Base-by-base conservation (phyloP, 768 basidiomycete species). In the Psilocybe cubensis region DNA sequence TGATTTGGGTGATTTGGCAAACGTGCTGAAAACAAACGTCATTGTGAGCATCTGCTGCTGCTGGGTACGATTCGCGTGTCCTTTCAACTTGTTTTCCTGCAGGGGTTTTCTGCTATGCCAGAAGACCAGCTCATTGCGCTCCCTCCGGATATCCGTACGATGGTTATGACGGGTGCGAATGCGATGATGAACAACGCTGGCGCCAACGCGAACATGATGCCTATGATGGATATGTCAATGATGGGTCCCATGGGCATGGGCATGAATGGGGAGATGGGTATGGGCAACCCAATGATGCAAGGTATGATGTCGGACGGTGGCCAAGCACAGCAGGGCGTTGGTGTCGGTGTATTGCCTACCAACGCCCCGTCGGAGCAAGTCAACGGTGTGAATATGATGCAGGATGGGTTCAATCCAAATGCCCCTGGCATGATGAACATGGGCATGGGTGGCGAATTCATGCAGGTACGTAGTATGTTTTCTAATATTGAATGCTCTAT, bases 121-220 rank as follows among this genome's bases (percentile, higher is more conserved):
- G 93, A 94, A 71, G 91, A 91, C 52, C 91, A 90, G 68, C 79
- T 92, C 38, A 78, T 85, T 25, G 85, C 84, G 29, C 81, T 95
- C 35, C 92, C 91, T 8, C 85, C 88, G 1, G 92, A 94, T 57
- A 79, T 93, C 55, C 87, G 91, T 35, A 86, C 88, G 58, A 93
- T 93, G 89, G 89, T 93, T 52, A 90, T 94, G 85, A 88, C 90
- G 7, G 87, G 89, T 17, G 85, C 90, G 59, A 85, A 84, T 20
- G 83, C 88, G 8, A 86, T 92, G 83, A 89, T 91, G 89, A 82
- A 82, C 55, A 80, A 80, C 57, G 85, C 76, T n/a, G 80, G 64
- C 27, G 74, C 73, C 18, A 83, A 78, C 58, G 73, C 80, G 4
- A 82, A 68, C 31, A 85, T 87, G 83, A 83, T 87, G 84, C 79